phyloP scores from a whole-genome alignment of 129 eudicot species.

The Saposhnikovia divaricata region DNA sequence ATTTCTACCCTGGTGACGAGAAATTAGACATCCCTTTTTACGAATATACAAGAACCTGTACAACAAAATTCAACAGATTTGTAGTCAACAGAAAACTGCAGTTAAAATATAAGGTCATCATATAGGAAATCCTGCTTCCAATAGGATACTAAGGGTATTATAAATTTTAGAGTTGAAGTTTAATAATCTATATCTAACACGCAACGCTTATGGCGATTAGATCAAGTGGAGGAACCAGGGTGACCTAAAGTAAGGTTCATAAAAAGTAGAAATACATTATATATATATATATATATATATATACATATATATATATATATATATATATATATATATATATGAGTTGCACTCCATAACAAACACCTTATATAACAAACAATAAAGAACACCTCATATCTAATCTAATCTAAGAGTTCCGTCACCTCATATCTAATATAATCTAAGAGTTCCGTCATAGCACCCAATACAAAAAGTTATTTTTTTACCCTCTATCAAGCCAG shows the following conservation, averaged over 20 bases:
- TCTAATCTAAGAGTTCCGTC: no score
- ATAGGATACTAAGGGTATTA: neutral
- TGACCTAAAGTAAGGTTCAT: neutral
- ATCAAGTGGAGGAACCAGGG: neutral
- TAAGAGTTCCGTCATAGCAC: no score
- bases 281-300: no score
- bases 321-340: no score
- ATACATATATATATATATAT: no score
- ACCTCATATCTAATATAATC: no score
- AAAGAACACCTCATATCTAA: no score
- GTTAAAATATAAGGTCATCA: neutral
- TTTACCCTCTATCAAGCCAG: no score
- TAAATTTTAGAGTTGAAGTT: neutral
- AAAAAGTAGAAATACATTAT: neutral
- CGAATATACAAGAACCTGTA: neutral
- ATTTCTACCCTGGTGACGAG: neutral
- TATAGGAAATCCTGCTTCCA: neutral
- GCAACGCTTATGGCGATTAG: neutral
- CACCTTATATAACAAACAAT: no score
- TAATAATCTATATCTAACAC: neutral
- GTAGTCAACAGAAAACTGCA: neutral
- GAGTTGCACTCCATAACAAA: no score
- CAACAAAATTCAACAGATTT: neutral
- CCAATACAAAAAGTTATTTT: no score
- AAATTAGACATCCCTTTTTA: neutral